Evolutionary conservation across 352 stramenopile genomes (phyloP).

Genomic region (Phytophthora quininea): DNA sequence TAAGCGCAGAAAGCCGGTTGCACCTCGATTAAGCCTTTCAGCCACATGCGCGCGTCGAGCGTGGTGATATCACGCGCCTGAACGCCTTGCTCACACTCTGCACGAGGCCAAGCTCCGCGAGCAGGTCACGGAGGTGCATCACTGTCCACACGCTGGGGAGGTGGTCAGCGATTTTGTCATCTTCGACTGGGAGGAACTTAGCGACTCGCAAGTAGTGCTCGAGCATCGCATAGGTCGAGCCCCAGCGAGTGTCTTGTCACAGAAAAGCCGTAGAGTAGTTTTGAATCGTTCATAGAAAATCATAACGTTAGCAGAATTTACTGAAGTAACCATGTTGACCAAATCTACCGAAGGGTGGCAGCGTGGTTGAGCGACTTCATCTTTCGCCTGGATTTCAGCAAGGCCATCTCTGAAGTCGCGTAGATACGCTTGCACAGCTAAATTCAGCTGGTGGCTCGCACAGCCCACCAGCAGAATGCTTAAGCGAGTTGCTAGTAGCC

Average conservation of each 20-base stretch:
- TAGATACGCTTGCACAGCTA: constrained; percentile 9
- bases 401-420: not conserved
- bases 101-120: constrained; percentile 2
- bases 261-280: constrained; percentile 6
- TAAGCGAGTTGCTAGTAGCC: not conserved
- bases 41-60: constrained; percentile 1
- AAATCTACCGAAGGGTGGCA: constrained; percentile 11
- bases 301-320: not conserved
- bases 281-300: constrained; percentile 8
- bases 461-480: constrained; percentile 19
- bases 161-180: constrained; percentile 10
- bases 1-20: not conserved
- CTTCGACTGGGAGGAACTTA: constrained; percentile 4
- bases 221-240: constrained; percentile 14
- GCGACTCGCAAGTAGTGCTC: constrained; percentile 10
- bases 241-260: constrained; percentile 21
- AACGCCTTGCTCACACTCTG: constrained; percentile 18
- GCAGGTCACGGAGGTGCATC: constrained; percentile 1
- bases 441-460: constrained; percentile 22
- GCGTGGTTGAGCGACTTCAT: constrained; percentile 5
- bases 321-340: constrained; percentile 1
- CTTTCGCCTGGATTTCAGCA: constrained; percentile 7
- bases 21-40: constrained; percentile 14
- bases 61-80: not conserved
- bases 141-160: not conserved